These are phyloP conservation scores for Coemansia sp. DNA, from an alignment of 192 early-diverging fungal genomes.

Conservation along the genomic window DNA sequence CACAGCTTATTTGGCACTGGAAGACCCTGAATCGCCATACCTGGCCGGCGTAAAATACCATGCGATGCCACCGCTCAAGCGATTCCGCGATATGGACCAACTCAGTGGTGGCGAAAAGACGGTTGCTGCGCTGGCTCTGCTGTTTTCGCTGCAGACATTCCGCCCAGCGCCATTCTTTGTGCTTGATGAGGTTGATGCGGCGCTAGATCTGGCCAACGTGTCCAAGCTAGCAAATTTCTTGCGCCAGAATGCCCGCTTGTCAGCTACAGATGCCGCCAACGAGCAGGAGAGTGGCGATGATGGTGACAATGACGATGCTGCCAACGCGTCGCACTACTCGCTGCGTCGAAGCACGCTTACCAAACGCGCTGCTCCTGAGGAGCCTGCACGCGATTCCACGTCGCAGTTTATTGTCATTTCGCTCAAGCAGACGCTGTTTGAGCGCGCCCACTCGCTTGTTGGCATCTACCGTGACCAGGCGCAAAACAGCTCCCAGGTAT, in stretches of 20 bases:
- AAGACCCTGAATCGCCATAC: constrained; percentile 95
- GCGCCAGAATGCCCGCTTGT: constrained; percentile 58
- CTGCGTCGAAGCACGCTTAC: constrained; percentile 33
- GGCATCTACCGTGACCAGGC: constrained; percentile 94
- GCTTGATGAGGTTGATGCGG: constrained; percentile 98
- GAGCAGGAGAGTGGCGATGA: constrained; percentile 6
- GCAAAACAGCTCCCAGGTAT: constrained; percentile 73
- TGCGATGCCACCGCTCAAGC: constrained; percentile 99
- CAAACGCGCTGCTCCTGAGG: constrained; percentile 12
- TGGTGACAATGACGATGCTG: constrained; percentile 11
- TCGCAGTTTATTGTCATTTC: constrained; percentile 99
- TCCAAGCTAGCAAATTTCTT: constrained; percentile 89
- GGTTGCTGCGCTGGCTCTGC: constrained; percentile 90
- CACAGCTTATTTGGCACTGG: constrained; percentile 88
- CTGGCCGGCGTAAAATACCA: constrained; percentile 94
- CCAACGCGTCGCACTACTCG: constrained; percentile 26
- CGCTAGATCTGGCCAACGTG: constrained; percentile 96
- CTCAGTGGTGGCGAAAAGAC: constrained; percentile 99
- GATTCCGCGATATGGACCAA: constrained; percentile 99
- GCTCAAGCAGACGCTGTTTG: constrained; percentile 91
- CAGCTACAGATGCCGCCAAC: constrained; percentile 7
- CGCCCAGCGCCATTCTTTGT: constrained; percentile 99
- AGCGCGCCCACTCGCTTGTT: constrained; percentile 87
- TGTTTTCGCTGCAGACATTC: constrained; percentile 96
- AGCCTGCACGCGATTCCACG: constrained; percentile 20